These are phyloP conservation scores for Phytophthora tentaculata DNA, from an alignment of 352 stramenopile species.

Conservation along the genomic window DNA sequence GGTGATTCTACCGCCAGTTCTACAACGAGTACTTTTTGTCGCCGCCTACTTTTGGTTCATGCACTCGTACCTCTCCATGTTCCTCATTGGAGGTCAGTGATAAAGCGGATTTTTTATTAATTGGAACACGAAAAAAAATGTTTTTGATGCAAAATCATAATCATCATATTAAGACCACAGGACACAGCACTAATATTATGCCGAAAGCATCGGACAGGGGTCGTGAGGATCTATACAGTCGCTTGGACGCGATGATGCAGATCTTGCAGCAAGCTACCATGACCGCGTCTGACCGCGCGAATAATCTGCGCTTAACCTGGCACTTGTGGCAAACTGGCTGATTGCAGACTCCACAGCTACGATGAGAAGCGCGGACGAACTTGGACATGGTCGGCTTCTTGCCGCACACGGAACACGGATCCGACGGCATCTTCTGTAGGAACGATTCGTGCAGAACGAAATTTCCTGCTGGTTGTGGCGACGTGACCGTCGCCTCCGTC, in stretches of 20 bases:
- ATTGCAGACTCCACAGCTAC: slow-evolving; percentile 38
- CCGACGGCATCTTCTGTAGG: slow-evolving; percentile 16
- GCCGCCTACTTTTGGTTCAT: slow-evolving; percentile 79
- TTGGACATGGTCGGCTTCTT: slow-evolving; percentile 28
- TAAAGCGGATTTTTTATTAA: too few species aligned
- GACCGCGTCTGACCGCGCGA: slow-evolving; percentile 31
- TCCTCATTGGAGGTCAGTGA: slow-evolving; percentile 22
- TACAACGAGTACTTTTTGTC: slow-evolving; percentile 71
- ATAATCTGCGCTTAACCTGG: slow-evolving; percentile 41
- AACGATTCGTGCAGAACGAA: slow-evolving; percentile 3
- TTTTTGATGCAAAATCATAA: not conserved
- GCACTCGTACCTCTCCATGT: slow-evolving; percentile 65
- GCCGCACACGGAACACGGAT: slow-evolving; percentile 23
- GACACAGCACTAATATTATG: not conserved
- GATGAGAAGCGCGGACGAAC: slow-evolving; percentile 20
- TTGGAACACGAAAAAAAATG: not conserved
- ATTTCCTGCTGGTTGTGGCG: not conserved
- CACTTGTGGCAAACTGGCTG: slow-evolving; percentile 42
- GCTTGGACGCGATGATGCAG: slow-evolving; percentile 45
- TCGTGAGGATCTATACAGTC: slow-evolving; percentile 39
- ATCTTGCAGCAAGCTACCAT: slow-evolving; percentile 43
- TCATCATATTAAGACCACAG: not conserved
- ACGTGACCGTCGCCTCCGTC: slow-evolving; percentile 23
- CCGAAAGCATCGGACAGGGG: slow-evolving; percentile 36
- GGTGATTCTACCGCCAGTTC: slow-evolving; percentile 61